These are phyloP conservation scores for Kurtzmaniella natalensis DNA, from an alignment of 1,139 yeast species.

Conservation along the genomic window DNA sequence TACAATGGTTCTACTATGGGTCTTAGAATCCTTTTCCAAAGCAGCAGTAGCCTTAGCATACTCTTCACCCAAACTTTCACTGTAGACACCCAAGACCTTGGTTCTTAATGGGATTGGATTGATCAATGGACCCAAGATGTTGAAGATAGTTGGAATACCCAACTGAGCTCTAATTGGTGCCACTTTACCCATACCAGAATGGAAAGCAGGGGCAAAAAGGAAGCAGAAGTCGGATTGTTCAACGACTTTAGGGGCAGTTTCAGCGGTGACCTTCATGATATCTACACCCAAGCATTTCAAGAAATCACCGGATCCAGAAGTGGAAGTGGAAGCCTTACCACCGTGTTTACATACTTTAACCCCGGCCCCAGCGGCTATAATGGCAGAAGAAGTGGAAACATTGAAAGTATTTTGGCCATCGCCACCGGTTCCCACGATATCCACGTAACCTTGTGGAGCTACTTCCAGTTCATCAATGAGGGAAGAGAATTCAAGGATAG, in stretches of 20 bases:
- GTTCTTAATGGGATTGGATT: slow-evolving; percentile 86
- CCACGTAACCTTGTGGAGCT: slow-evolving; percentile 58
- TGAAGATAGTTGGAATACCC: slow-evolving; percentile 91
- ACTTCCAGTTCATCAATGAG: slow-evolving; percentile 40
- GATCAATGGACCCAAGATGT: slow-evolving; percentile 85
- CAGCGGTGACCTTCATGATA: slow-evolving; percentile 58
- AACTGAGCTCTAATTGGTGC: slow-evolving; percentile 71
- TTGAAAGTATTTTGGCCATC: slow-evolving; percentile 97
- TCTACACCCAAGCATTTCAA: slow-evolving; percentile 75
- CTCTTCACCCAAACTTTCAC: slow-evolving; percentile 71
- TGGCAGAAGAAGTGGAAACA: slow-evolving; percentile 92
- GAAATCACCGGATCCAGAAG: slow-evolving; percentile 92
- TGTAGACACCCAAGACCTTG: slow-evolving; percentile 84
- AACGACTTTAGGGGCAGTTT: slow-evolving; percentile 65
- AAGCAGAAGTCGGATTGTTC: slow-evolving; percentile 59
- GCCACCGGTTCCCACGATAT: slow-evolving; percentile 97
- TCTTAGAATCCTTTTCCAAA: slow-evolving; percentile 40
- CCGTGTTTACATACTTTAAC: slow-evolving; percentile 86
- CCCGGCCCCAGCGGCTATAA: slow-evolving; percentile 90
- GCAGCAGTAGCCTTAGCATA: slow-evolving; percentile 77
- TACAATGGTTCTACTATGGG: slow-evolving; percentile 63
- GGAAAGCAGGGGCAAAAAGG: slow-evolving; percentile 90
- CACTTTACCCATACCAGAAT: slow-evolving; percentile 85
- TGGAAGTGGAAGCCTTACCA: slow-evolving; percentile 91
- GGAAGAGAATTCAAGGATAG: slow-evolving; percentile 61